A percentile compares a stretch with the other conserved stretches of the same genome.
phyloP scores from a whole-genome alignment of 257 asterid species.

The Capsicum chinense region DNA sequence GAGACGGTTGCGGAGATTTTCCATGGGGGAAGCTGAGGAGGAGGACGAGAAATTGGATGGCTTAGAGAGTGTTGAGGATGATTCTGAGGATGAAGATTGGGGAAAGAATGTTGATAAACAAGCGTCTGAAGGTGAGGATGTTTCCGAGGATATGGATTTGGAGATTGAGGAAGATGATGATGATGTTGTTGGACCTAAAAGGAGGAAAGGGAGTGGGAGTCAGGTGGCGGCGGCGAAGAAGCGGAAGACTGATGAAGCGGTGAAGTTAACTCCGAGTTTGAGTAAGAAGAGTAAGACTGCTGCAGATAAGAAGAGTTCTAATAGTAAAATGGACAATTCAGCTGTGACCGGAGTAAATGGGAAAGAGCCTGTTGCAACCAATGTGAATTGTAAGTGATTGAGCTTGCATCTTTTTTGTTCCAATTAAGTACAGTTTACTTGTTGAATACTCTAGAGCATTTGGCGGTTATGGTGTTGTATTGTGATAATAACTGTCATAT shows the following conservation, averaged over 20 bases:
- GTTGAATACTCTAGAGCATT: neutral
- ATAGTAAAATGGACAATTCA: constrained; percentile 36
- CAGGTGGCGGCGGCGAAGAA: constrained; percentile 47
- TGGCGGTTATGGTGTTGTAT: constrained; percentile 3
- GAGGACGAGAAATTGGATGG: constrained; percentile 45
- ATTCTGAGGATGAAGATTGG: constrained; percentile 85
- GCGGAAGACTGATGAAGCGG: constrained; percentile 48
- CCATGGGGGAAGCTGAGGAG: constrained; percentile 52
- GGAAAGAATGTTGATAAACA: constrained; percentile 52
- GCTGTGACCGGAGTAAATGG: constrained; percentile 40
- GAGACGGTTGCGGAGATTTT: constrained; percentile 59
- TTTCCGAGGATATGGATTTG: constrained; percentile 57
- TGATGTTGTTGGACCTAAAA: constrained; percentile 22
- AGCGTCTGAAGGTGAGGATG: constrained; percentile 55
- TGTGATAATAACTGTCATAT: neutral
- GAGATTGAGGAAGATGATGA: constrained; percentile 56
- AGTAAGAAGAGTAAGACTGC: constrained; percentile 57
- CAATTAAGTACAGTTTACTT: neutral
- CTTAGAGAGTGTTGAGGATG: constrained; percentile 38
- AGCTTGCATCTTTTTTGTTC: neutral
- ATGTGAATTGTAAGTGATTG: constrained; percentile 56
- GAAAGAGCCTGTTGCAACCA: constrained; percentile 39
- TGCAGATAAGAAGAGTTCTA: constrained; percentile 40
- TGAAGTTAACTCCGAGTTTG: constrained; percentile 40
- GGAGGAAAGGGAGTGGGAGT: constrained; percentile 33